A percentile compares a stretch with the other conserved stretches of the same genome.
phyloP scores from a whole-genome alignment of 495 filamentous ascomycete genomes.

The Viridothelium virens region DNA sequence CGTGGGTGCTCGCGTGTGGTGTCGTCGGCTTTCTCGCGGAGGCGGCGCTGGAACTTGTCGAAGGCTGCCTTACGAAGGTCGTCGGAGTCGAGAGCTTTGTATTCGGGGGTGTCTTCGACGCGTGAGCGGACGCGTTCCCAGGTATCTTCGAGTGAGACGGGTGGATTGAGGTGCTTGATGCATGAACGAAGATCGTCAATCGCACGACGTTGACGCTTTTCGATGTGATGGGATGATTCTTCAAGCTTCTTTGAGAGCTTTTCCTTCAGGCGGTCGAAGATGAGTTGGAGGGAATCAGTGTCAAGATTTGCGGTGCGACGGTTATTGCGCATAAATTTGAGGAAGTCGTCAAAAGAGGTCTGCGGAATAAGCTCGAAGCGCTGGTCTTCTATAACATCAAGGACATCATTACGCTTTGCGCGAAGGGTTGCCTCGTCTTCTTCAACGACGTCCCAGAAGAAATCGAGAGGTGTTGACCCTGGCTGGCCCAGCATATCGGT shows the following conservation, averaged over 20 bases:
- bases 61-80: constrained; percentile 76
- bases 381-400: constrained; percentile 91
- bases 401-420: constrained; percentile 67
- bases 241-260: constrained; percentile 68
- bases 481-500: constrained; percentile 73
- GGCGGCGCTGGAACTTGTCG: constrained; percentile 82
- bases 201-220: constrained; percentile 77
- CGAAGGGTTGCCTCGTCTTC: constrained; percentile 84
- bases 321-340: constrained; percentile 67
- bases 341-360: constrained; percentile 83
- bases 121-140: constrained; percentile 78
- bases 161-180: constrained; percentile 89
- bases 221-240: constrained; percentile 74
- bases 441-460: constrained; percentile 95
- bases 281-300: constrained; percentile 60
- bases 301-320: constrained; percentile 81
- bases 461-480: constrained; percentile 83
- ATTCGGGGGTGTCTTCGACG: constrained; percentile 75
- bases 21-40: constrained; percentile 87
- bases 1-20: constrained; percentile 63
- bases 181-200: constrained; percentile 77
- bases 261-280: constrained; percentile 80
- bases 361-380: constrained; percentile 80
- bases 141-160: constrained; percentile 63
- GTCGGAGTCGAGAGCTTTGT: constrained; percentile 69